Conservation (phyloP, 2,329 filamentous ascomycete species). For the Tolypocladium paradoxum region DNA sequence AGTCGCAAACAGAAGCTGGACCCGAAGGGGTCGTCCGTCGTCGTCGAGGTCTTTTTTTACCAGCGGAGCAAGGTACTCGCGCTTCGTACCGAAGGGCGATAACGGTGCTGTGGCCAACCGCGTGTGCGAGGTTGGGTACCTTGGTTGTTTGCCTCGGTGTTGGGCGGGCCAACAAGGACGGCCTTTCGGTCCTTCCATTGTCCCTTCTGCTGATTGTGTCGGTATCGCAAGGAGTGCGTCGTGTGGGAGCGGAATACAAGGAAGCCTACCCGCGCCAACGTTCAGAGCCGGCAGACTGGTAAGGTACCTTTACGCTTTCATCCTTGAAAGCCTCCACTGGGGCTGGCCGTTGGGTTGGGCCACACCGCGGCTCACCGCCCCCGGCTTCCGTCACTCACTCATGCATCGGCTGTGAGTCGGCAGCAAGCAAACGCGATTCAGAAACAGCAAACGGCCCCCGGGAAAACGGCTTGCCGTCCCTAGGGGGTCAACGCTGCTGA, state of each 20-base stretch:
- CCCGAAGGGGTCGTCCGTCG: background rate
- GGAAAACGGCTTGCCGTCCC: background rate
- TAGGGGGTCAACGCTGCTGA: background rate
- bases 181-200: background rate
- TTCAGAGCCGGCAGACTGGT: background rate
- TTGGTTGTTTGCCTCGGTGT: background rate
- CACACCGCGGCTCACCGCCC: slow-evolving; percentile 1
- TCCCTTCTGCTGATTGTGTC: background rate
- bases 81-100: too few species aligned
- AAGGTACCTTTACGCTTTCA: background rate
- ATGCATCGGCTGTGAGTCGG: too few species aligned
- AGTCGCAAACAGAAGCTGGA: background rate
- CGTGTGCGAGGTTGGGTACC: background rate
- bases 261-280: background rate
- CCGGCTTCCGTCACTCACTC: too few species aligned
- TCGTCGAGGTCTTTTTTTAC: background rate
- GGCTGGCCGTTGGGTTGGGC: background rate
- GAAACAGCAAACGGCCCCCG: background rate
- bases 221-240: background rate
- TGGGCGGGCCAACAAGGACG: background rate
- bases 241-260: background rate
- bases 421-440: background rate
- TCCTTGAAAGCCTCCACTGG: background rate
- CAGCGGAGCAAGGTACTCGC: too few species aligned
- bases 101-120: background rate